Evolutionary conservation across 2,329 filamentous ascomycete genomes (phyloP), one percentile per base, ranked within the genome.

Genomic region (Aspergillus costaricaensis): DNA sequence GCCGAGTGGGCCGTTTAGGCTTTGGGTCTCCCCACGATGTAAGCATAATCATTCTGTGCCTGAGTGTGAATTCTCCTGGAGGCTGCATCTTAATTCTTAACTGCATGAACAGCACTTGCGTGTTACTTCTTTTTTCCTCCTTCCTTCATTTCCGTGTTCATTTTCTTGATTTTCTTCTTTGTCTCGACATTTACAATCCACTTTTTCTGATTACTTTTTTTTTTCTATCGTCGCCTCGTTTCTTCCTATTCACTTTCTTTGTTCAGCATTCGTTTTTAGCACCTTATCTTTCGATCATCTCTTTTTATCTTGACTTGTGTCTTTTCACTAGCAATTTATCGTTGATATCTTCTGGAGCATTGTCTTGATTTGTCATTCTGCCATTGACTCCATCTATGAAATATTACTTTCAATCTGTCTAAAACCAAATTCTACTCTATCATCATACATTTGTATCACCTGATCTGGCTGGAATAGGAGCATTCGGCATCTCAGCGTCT

Each of bases 1-100:
- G 53, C 53, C 53, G 53, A 55, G 53, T 55, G 50, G 50, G 50
- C 50, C 50, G 50, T 53, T 39, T 52, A 17, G 50, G n/a, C 30
- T 38, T 23, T 19, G 41, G n/a, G 47, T n/a, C 47, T 50, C 25
- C 15, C 47, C 47, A 50, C 47, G 53, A 55, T 55, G 25, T 47
- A 44, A 55, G 53, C 53, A 55, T 47, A 36, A 47, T n/a, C 38
- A 41, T 14, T 30, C 19, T 25, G 21, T 54, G 23, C 51, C 39
- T 44, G 39, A 55, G 10, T 14, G 32, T 30, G 12, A 52, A 43
- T 32, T 15, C 36, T 25, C 23, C 51, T 38, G 15, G 21, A 21
- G 36, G 32, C 19, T 43, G 19, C 51, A 54, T 38, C 21, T 27
- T 49, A n/a, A 49, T 49, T 30, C 19, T 49, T 30, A 50, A 50